phyloP scores from a whole-genome alignment of 2,329 filamentous ascomycete species.

The Leptodontidium sp. region DNA sequence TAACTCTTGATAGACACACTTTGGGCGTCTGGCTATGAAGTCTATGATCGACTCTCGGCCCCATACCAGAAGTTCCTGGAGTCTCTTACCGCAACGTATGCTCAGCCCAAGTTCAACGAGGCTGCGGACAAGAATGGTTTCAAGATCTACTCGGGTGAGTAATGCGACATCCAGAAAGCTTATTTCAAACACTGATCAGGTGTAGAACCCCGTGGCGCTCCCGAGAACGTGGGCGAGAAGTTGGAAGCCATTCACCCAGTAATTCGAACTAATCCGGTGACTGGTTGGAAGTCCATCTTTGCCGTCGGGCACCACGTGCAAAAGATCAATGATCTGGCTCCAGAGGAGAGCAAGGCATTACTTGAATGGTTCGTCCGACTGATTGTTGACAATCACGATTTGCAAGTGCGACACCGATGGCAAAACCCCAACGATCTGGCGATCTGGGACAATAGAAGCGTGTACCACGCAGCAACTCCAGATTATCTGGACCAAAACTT shows the following conservation, averaged over 20 bases:
- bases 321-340: constrained; percentile 58
- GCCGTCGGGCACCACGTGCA: constrained; percentile 59
- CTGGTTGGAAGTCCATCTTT: constrained; percentile 64
- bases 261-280: constrained; percentile 64
- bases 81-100: constrained; percentile 62
- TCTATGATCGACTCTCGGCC: constrained; percentile 69
- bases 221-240: constrained; percentile 57
- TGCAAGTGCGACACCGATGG: constrained; percentile 56
- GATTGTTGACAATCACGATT: constrained; percentile 62
- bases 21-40: constrained; percentile 73
- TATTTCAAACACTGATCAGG: not conserved
- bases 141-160: constrained; percentile 53
- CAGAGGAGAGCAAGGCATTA: constrained; percentile 57
- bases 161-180: not conserved
- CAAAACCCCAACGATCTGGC: constrained; percentile 51
- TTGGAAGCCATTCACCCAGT: constrained; percentile 62
- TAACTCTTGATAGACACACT: constrained; percentile 59
- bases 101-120: constrained; percentile 58
- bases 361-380: constrained; percentile 60
- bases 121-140: constrained; percentile 56
- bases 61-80: constrained; percentile 67
- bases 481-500: constrained; percentile 56
- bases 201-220: constrained; percentile 52
- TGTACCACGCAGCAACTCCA: constrained; percentile 62
- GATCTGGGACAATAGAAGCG: constrained; percentile 66